A percentile compares a stretch with the other conserved stretches of the same genome.
phyloP scores from a whole-genome alignment of 2,329 filamentous ascomycete species.

The Colletotrichum salicis region DNA sequence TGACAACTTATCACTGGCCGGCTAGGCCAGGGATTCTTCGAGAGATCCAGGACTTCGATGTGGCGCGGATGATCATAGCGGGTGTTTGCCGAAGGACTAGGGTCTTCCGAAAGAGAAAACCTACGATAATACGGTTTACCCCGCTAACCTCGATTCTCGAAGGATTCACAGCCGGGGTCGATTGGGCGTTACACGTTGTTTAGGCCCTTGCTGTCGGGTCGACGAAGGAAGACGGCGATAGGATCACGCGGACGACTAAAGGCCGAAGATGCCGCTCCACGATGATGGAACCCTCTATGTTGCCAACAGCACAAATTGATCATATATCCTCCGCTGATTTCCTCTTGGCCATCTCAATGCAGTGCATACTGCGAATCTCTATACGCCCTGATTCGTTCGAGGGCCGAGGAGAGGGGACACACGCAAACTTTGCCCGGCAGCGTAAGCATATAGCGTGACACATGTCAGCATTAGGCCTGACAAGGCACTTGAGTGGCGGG shows the following conservation, averaged over 20 bases:
- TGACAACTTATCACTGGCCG: not conserved
- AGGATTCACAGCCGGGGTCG: not conserved
- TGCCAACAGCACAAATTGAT: not conserved
- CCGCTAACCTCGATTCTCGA: not conserved
- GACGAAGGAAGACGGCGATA: not conserved
- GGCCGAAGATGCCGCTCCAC: not conserved
- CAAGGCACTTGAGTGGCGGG: not conserved
- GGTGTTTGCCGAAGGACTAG: not conserved
- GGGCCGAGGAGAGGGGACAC: not conserved
- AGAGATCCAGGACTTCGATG: slow-evolving; percentile 26
- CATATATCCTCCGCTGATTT: not conserved
- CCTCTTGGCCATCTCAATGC: not conserved
- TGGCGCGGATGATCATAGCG: slow-evolving; percentile 5
- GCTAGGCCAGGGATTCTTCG: not conserved
- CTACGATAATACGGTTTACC: not conserved
- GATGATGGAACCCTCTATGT: not conserved
- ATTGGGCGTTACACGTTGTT: not conserved
- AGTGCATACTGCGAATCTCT: not conserved
- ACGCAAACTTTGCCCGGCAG: not conserved
- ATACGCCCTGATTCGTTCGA: not conserved
- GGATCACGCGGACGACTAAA: not conserved
- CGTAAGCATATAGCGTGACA: not conserved
- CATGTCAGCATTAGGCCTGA: not conserved
- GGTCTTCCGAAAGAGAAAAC: not conserved
- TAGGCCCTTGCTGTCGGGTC: not conserved